A percentile compares a stretch with the other conserved stretches of the same genome.
Evolutionary conservation across 108 stramenopile species (phyloP).

Genomic region (Asterionellopsis glacialis): DNA sequence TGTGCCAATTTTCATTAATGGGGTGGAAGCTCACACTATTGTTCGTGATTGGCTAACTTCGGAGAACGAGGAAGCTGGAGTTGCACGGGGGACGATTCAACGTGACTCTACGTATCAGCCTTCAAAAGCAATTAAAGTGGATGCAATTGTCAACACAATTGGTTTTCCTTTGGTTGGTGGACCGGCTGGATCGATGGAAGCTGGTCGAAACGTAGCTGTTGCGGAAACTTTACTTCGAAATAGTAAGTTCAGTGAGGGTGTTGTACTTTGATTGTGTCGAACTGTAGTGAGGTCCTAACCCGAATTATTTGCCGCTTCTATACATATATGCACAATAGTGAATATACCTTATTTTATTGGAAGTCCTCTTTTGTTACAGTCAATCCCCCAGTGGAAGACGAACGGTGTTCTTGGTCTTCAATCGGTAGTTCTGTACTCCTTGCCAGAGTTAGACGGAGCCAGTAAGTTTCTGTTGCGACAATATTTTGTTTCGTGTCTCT

Average conservation of each 20-base stretch:
- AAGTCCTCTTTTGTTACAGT: constrained; percentile 69
- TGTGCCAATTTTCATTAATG: constrained; percentile 88
- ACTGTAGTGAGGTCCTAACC: too few relatives aligned
- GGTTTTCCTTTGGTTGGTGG: constrained; percentile 87
- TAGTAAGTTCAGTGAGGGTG: background rate
- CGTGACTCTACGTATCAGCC: constrained; percentile 42
- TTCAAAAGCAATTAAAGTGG: constrained; percentile 44
- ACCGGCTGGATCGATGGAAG: constrained; percentile 82
- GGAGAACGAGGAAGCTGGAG: constrained; percentile 41
- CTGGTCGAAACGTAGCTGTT: constrained; percentile 73
- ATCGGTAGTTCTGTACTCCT: constrained; percentile 66
- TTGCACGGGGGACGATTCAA: constrained; percentile 20
- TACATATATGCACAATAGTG: constrained; percentile 26
- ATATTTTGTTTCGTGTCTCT: too few relatives aligned
- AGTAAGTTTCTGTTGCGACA: too few relatives aligned
- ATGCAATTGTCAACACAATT: constrained; percentile 81
- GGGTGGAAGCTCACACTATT: constrained; percentile 87
- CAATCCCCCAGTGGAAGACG: constrained; percentile 66
- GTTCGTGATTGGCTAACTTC: constrained; percentile 83
- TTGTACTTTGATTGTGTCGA: too few relatives aligned
- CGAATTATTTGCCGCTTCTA: too few relatives aligned
- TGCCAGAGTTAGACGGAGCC: constrained; percentile 87
- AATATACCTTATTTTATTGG: constrained; percentile 81
- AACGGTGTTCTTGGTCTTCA: constrained; percentile 81
- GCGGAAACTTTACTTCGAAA: constrained; percentile 52